phyloP scores from a whole-genome alignment of 257 asterid genomes.

The Buddleja alternifolia region DNA sequence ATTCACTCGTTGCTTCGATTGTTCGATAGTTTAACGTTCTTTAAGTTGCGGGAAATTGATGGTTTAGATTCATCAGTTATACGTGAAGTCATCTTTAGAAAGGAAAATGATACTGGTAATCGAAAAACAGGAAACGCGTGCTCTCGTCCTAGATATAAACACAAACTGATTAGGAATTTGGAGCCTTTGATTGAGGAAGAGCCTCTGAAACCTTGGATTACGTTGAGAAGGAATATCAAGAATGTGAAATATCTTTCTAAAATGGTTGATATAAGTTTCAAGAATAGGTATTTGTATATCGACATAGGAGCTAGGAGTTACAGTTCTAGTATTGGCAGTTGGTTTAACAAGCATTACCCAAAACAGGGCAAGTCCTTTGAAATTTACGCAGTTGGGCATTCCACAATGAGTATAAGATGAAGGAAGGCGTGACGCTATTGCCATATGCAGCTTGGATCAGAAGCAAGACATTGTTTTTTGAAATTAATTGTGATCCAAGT shows the following conservation, averaged over 20 bases:
- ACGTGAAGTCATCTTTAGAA: slow-evolving; percentile 49
- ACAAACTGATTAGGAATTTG: slow-evolving; percentile 42
- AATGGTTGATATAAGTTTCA: slow-evolving; percentile 64
- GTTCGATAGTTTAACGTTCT: slow-evolving; percentile 42
- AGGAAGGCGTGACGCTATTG: slow-evolving; percentile 47
- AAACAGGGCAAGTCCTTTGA: slow-evolving; percentile 64
- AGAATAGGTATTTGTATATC: slow-evolving; percentile 49
- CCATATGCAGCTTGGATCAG: slow-evolving; percentile 74
- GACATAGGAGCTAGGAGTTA: slow-evolving; percentile 71
- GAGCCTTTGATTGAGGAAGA: slow-evolving; percentile 48
- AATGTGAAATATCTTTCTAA: slow-evolving; percentile 52
- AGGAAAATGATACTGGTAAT: slow-evolving; percentile 24
- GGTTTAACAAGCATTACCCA: slow-evolving; percentile 67
- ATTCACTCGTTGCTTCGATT: slow-evolving; percentile 47
- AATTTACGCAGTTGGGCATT: slow-evolving; percentile 57
- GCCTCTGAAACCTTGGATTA: slow-evolving; percentile 54
- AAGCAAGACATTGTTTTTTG: slow-evolving; percentile 62
- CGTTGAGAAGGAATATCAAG: slow-evolving; percentile 45
- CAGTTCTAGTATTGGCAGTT: slow-evolving; percentile 62
- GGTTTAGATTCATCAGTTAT: slow-evolving; percentile 38
- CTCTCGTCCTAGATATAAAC: slow-evolving; percentile 32
- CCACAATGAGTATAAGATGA: slow-evolving; percentile 45
- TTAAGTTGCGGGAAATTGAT: slow-evolving; percentile 43
- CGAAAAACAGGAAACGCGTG: slow-evolving; percentile 28
- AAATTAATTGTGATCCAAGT: slow-evolving; percentile 45